These are phyloP conservation scores for Diplocarpon rosae DNA, from an alignment of 2,329 filamentous ascomycete genomes.

Conservation along the genomic window DNA sequence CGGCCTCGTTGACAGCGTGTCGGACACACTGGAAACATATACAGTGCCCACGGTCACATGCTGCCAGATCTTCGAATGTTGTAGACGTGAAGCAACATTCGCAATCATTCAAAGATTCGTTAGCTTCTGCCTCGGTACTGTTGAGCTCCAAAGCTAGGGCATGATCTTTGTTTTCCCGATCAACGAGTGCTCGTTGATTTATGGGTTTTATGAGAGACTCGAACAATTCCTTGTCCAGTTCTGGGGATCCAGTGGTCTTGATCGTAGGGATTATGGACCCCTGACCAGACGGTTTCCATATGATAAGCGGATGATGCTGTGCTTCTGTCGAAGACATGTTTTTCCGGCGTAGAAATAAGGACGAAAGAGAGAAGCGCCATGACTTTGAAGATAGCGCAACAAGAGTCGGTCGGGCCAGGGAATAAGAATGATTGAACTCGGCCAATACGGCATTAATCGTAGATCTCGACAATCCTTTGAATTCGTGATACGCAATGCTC, in stretches of 20 bases:
- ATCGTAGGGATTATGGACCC: constrained; percentile 49
- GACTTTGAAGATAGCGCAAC: constrained; percentile 59
- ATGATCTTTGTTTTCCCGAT: constrained; percentile 41
- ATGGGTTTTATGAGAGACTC: constrained; percentile 45
- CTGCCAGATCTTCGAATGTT: constrained; percentile 62
- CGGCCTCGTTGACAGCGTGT: constrained; percentile 69
- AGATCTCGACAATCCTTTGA: constrained; percentile 61
- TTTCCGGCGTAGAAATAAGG: constrained; percentile 57
- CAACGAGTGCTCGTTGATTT: constrained; percentile 32
- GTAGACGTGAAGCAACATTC: constrained; percentile 65
- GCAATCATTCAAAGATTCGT: constrained; percentile 54
- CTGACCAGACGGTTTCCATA: constrained; percentile 47
- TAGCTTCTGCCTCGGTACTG: constrained; percentile 46
- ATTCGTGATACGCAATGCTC: constrained; percentile 60
- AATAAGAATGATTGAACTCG: constrained; percentile 71
- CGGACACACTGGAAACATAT: constrained; percentile 76
- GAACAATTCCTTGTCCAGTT: constrained; percentile 53
- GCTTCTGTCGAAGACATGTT: constrained; percentile 40
- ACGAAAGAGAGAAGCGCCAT: constrained; percentile 65
- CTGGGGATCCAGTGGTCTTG: constrained; percentile 52
- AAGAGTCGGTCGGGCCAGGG: constrained; percentile 58
- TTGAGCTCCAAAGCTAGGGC: constrained; percentile 43
- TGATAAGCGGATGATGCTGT: constrained; percentile 50
- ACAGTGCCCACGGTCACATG: constrained; percentile 61
- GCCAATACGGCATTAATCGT: constrained; percentile 70